These are phyloP conservation scores for Toxoplasma gondii DNA, from an alignment of 169 alveolate species.

Conservation along the genomic window DNA sequence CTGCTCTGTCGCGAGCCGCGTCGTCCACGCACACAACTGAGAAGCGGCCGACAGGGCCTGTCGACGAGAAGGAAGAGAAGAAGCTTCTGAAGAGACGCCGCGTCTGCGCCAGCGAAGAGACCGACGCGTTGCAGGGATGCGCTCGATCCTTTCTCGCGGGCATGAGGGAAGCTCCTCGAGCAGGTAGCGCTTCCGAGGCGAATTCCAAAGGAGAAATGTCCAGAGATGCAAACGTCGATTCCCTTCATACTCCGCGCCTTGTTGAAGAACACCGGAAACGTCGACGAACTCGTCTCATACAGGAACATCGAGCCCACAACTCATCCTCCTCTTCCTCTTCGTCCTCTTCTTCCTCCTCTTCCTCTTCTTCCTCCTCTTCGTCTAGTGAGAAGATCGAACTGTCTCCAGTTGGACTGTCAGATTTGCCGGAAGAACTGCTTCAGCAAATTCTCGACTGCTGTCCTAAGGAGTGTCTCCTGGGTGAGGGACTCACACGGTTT, in stretches of 20 bases:
- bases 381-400: background rate
- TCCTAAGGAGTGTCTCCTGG: background rate
- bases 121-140: too few relatives aligned
- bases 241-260: background rate
- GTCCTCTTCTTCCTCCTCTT: background rate
- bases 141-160: too few relatives aligned
- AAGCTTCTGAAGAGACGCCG: too few relatives aligned
- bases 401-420: background rate
- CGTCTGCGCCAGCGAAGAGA: too few relatives aligned
- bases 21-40: background rate
- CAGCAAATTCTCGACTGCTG: slow-evolving; percentile 25
- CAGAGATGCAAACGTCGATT: too few relatives aligned
- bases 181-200: too few relatives aligned
- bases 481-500: background rate
- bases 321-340: background rate
- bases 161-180: too few relatives aligned
- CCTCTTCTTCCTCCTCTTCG: background rate
- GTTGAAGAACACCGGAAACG: background rate
- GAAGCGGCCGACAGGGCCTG: background rate
- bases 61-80: too few relatives aligned
- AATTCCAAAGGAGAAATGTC: too few relatives aligned
- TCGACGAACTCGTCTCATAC: background rate
- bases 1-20: background rate
- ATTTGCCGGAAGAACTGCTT: background rate
- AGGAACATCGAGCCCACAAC: background rate